These are phyloP conservation scores for Pythium graminicola DNA, from an alignment of 352 stramenopile genomes.

Conservation along the genomic window DNA sequence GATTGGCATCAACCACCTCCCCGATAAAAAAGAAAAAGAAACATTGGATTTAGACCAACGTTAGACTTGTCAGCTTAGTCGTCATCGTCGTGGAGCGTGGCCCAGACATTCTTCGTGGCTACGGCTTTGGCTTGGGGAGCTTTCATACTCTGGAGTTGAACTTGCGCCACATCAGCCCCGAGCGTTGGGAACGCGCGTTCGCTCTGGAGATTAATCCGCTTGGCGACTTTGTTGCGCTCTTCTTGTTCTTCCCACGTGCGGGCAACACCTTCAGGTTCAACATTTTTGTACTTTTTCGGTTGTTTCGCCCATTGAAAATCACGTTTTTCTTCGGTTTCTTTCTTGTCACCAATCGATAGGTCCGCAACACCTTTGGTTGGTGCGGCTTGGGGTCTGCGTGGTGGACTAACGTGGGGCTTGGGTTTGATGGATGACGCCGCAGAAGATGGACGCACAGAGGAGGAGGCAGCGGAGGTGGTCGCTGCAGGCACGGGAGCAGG, in stretches of 20 bases:
- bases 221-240: conserved; percentile 50
- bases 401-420: conserved; percentile 4
- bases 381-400: conserved; percentile 15
- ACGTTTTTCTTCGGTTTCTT: conserved; percentile 36
- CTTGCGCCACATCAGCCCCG: conserved; percentile 39
- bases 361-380: conserved; percentile 55
- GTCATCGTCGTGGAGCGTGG: conserved; percentile 53
- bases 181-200: conserved; percentile 75
- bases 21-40: conserved; percentile 2
- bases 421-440: conserved; percentile 11
- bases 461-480: conserved; percentile 3
- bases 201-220: conserved; percentile 61
- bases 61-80: conserved; percentile 28
- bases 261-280: conserved; percentile 47
- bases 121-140: conserved; percentile 49
- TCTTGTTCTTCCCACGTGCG: conserved; percentile 70
- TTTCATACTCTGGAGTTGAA: conserved; percentile 61
- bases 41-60: background rate
- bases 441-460: background rate
- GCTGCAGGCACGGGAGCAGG: conserved; percentile 13
- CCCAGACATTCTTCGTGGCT: conserved; percentile 68
- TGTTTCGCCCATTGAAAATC: conserved; percentile 79
- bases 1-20: conserved; percentile 19
- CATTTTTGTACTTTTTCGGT: conserved; percentile 79
- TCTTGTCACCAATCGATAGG: conserved; percentile 48